phyloP scores from a whole-genome alignment of 371 early-diverging fungal genomes.

The Syncephalastrum contaminatum region DNA sequence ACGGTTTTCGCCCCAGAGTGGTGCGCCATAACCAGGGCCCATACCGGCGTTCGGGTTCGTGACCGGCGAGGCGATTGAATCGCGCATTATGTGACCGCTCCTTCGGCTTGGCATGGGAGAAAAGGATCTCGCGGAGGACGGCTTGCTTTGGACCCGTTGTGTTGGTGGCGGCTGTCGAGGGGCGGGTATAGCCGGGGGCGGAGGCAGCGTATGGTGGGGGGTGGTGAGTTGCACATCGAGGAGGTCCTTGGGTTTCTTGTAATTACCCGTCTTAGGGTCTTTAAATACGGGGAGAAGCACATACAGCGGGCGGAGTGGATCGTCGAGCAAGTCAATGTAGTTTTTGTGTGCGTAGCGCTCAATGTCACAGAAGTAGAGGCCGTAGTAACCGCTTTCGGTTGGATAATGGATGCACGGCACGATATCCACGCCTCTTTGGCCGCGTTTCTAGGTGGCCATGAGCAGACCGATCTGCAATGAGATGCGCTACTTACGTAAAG shows the following conservation, averaged over 20 bases:
- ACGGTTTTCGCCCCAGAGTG: slow-evolving; percentile 43
- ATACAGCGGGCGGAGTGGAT: slow-evolving; percentile 16
- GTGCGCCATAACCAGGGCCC: slow-evolving; percentile 9
- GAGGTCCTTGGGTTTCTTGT: slow-evolving; percentile 27
- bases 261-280: slow-evolving; percentile 15
- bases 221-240: slow-evolving; percentile 11
- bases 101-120: background rate
- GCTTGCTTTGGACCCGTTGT: background rate
- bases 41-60: slow-evolving; percentile 6
- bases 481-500: slow-evolving; percentile 26
- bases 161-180: background rate
- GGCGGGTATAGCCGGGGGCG: background rate
- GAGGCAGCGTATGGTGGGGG: background rate
- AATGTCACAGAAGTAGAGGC: slow-evolving; percentile 31
- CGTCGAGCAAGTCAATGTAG: slow-evolving; percentile 13
- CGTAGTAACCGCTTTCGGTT: slow-evolving; percentile 18
- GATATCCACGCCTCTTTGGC: slow-evolving; percentile 6
- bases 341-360: slow-evolving; percentile 20
- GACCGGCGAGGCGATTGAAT: background rate
- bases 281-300: slow-evolving; percentile 38
- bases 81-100: background rate
- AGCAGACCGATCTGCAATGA: background rate
- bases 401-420: slow-evolving; percentile 44
- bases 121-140: too few relatives aligned
- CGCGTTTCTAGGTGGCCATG: slow-evolving; percentile 20